Evolutionary conservation across 495 filamentous ascomycete species (phyloP).

Genomic region (Evernia prunastri): DNA sequence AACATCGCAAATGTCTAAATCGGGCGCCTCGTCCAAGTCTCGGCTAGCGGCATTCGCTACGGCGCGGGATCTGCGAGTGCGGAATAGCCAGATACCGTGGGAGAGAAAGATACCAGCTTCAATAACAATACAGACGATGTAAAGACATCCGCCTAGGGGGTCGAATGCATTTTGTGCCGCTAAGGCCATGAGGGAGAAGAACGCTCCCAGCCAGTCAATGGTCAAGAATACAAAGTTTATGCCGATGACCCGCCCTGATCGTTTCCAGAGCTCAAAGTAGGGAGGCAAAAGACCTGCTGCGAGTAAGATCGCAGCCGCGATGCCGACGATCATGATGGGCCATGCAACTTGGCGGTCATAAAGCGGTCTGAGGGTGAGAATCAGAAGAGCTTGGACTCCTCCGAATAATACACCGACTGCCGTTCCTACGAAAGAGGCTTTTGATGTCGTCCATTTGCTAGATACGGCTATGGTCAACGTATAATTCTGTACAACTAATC

Average conservation of each 20-base stretch:
- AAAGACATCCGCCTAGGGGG: slow-evolving; percentile 59
- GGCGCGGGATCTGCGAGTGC: slow-evolving; percentile 52
- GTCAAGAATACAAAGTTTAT: slow-evolving; percentile 62
- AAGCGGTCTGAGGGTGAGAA: slow-evolving; percentile 48
- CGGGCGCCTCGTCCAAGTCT: slow-evolving; percentile 59
- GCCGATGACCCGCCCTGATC: slow-evolving; percentile 61
- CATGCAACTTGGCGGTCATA: slow-evolving; percentile 49
- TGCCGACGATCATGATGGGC: slow-evolving; percentile 54
- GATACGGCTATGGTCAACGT: not conserved
- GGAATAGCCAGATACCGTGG: slow-evolving; percentile 60
- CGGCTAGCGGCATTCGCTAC: slow-evolving; percentile 51
- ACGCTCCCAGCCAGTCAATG: slow-evolving; percentile 64
- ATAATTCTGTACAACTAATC: not conserved
- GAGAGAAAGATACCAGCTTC: slow-evolving; percentile 65
- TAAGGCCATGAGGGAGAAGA: slow-evolving; percentile 63
- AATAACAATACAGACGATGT: slow-evolving; percentile 58
- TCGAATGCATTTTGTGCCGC: slow-evolving; percentile 67
- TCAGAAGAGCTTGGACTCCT: slow-evolving; percentile 53
- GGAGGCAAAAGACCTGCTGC: slow-evolving; percentile 60
- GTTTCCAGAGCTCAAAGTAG: slow-evolving; percentile 66
- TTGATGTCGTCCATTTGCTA: slow-evolving; percentile 48
- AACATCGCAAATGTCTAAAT: slow-evolving; percentile 24
- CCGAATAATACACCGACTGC: slow-evolving; percentile 44
- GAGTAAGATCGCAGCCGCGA: slow-evolving; percentile 54
- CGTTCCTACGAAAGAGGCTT: slow-evolving; percentile 40